Base-by-base conservation (phyloP, 257 asterid genomes). In the Haberlea rhodopensis region DNA sequence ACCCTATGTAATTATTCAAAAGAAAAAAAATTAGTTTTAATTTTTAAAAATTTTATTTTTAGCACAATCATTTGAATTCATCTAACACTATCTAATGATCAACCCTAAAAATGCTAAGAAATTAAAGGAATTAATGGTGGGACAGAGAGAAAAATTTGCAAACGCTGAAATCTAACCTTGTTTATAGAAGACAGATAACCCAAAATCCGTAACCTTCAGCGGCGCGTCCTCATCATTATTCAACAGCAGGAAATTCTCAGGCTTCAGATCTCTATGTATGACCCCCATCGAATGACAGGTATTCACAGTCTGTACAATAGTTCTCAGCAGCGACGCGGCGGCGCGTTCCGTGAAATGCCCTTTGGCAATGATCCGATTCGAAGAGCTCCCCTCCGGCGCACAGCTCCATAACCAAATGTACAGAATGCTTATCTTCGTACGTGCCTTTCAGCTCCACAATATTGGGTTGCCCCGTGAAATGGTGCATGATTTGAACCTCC, bases 381-480 rank as follows among this genome's bases (percentile, higher is more conserved):
- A 91, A 91, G 5, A 91, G 89, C 84, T 91, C 97, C 16, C 97
- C 97, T 8, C 97, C 97, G 11, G 89, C 96, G 63, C 97, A 91
- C 20, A 91, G 72, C 80, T 91, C 96, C 95, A 91, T 83, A 59
- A 91, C 95, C 70, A 91, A 65, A n/a, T n/a, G n/a, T n/a, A n/a
- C n/a, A n/a, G n/a, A n/a, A n/a, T n/a, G n/a, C n/a, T n/a, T n/a
- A n/a, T n/a, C n/a, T n/a, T n/a, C n/a, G n/a, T n/a, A n/a, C n/a
- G n/a, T n/a, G n/a, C n/a, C n/a, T n/a, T n/a, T n/a, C n/a, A n/a
- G n/a, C n/a, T n/a, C n/a, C n/a, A n/a, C n/a, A n/a, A n/a, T n/a
- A n/a, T n/a, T n/a, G n/a, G n/a, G n/a, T n/a, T n/a, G n/a, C n/a
- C n/a, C n/a, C n/a, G n/a, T n/a, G n/a, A n/a, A n/a, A n/a, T 91